Evolutionary conservation across 2,329 filamentous ascomycete species (phyloP).

Genomic region (Claviceps africana): DNA sequence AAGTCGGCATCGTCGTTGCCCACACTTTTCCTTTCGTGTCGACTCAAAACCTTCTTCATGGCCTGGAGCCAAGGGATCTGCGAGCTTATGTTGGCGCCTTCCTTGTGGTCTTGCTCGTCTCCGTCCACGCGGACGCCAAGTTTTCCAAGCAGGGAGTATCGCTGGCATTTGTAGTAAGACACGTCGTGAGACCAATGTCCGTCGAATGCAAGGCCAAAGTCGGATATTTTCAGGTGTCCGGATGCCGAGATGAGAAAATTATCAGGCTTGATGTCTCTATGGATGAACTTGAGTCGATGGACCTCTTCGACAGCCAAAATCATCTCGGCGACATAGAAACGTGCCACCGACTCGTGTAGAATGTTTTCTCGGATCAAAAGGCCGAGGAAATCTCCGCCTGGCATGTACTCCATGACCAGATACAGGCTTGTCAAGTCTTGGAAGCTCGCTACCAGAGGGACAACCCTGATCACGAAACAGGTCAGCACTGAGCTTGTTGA

Average conservation of each 20-base stretch:
- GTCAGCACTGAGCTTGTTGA: background rate
- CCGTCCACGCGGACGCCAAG: slow-evolving; percentile 61
- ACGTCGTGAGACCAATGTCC: slow-evolving; percentile 91
- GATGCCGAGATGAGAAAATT: slow-evolving; percentile 85
- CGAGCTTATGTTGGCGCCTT: slow-evolving; percentile 25
- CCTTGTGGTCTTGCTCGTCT: slow-evolving; percentile 54
- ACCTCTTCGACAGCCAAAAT: slow-evolving; percentile 87
- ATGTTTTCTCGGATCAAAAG: slow-evolving; percentile 74
- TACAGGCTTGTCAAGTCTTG: slow-evolving; percentile 77
- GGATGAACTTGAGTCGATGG: slow-evolving; percentile 78
- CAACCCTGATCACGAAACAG: slow-evolving; percentile 42
- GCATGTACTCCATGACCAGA: slow-evolving; percentile 96
- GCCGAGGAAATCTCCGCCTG: slow-evolving; percentile 85
- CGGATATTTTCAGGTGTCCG: slow-evolving; percentile 87
- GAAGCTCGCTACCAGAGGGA: slow-evolving; percentile 77
- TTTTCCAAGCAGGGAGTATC: slow-evolving; percentile 64
- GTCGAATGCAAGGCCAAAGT: slow-evolving; percentile 91
- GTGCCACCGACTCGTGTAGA: slow-evolving; percentile 62
- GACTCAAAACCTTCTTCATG: slow-evolving; percentile 17
- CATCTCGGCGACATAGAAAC: slow-evolving; percentile 92
- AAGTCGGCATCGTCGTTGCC: slow-evolving; percentile 15
- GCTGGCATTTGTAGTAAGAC: slow-evolving; percentile 69
- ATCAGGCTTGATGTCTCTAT: slow-evolving; percentile 92
- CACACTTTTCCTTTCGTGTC: slow-evolving; percentile 19
- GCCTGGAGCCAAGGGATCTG: slow-evolving; percentile 20